Conservation (phyloP, 208 protist genomes). For the Leishmania aethiopica region DNA sequence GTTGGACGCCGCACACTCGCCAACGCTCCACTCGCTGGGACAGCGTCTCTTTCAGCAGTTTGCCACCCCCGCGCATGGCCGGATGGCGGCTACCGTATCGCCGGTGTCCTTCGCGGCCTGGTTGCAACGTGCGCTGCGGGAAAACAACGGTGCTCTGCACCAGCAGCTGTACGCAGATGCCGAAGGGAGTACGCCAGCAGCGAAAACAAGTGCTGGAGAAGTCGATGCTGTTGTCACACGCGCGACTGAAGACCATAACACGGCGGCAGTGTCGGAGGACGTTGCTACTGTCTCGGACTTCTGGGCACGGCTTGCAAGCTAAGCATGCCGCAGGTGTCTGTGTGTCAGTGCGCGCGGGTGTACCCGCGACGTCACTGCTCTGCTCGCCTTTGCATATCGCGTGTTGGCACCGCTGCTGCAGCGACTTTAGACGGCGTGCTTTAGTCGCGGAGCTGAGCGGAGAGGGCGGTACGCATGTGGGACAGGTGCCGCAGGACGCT, state of each 20-base stretch:
- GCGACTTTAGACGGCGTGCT: background rate
- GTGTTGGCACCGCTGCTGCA: background rate
- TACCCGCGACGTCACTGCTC: background rate
- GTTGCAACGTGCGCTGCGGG: slow-evolving; percentile 12
- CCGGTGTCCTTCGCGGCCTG: slow-evolving; percentile 15
- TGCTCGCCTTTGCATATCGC: background rate
- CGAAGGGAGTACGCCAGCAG: background rate
- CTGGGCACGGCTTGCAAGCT: slow-evolving; percentile 43
- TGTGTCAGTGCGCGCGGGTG: background rate
- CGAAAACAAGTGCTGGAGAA: too few relatives aligned
- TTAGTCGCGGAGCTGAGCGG: background rate
- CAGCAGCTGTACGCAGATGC: slow-evolving; percentile 13
- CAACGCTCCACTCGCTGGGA: slow-evolving; percentile 8
- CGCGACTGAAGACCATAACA: background rate
- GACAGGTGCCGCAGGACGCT: background rate
- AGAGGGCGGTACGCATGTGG: background rate
- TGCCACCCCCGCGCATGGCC: background rate
- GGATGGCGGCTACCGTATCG: too few relatives aligned
- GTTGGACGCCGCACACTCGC: slow-evolving; percentile 26
- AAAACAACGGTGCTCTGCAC: slow-evolving; percentile 9
- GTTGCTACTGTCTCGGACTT: slow-evolving; percentile 12
- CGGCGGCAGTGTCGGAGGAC: background rate
- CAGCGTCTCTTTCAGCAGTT: background rate
- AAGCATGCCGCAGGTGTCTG: background rate
- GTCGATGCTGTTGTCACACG: background rate